Conservation (phyloP, 1,139 yeast species). For the Lipomyces yarrowii region DNA sequence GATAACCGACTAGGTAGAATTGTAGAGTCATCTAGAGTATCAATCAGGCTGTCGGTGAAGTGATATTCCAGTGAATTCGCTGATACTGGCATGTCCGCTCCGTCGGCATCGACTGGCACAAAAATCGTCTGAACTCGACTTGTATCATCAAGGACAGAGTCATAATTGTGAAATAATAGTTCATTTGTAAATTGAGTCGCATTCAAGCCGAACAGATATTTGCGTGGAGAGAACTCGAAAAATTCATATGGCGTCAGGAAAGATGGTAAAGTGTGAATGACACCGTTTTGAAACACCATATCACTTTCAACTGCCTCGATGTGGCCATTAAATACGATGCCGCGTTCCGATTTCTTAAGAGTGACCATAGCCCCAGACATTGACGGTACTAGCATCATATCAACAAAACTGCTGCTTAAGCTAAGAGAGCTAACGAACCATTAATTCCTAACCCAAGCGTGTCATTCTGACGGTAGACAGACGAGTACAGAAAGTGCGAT, state of each 20-base stretch:
- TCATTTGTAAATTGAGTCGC: constrained; percentile 71
- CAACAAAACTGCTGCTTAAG: constrained; percentile 17
- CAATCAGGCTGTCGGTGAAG: constrained; percentile 37
- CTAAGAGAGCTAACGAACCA: constrained; percentile 9
- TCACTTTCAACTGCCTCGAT: constrained; percentile 47
- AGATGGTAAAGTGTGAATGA: constrained; percentile 53
- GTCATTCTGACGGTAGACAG: constrained; percentile 33
- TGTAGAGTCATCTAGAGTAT: background rate
- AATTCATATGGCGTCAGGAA: constrained; percentile 40
- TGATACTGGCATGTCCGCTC: constrained; percentile 39
- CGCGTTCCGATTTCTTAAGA: constrained; percentile 8
- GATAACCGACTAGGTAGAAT: constrained; percentile 9
- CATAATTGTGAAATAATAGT: constrained; percentile 62
- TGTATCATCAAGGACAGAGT: constrained; percentile 59
- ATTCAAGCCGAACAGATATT: constrained; percentile 70
- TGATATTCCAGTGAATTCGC: constrained; percentile 61
- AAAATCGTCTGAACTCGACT: constrained; percentile 60
- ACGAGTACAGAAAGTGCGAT: constrained; percentile 43
- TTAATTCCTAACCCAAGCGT: constrained; percentile 38
- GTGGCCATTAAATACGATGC: constrained; percentile 34
- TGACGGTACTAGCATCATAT: constrained; percentile 15
- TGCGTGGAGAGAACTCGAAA: constrained; percentile 63
- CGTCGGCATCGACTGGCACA: constrained; percentile 47
- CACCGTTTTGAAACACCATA: constrained; percentile 58
- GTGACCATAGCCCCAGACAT: constrained; percentile 19